These are phyloP conservation scores for Flaveria brownii DNA, from an alignment of 129 eudicot genomes.

Conservation along the genomic window DNA sequence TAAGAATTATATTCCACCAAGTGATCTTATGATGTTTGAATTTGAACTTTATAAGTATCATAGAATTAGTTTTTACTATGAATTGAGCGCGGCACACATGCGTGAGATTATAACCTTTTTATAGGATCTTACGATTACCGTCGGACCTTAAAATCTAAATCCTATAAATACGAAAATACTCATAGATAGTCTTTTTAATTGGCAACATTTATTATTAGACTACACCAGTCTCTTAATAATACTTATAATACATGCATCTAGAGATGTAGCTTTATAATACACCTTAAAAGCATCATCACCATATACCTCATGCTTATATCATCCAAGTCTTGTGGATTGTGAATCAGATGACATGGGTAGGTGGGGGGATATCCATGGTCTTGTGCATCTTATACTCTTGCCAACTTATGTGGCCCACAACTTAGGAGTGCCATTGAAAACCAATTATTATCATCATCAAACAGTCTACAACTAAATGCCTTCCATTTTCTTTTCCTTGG, in stretches of 20 bases:
- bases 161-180: not conserved
- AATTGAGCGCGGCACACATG: not conserved
- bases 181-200: not conserved
- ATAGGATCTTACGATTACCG: not conserved
- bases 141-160: not conserved
- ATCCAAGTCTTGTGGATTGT: conserved; percentile 48
- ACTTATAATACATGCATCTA: not conserved
- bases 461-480: conserved; percentile 33
- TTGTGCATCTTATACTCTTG: conserved; percentile 46
- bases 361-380: conserved; percentile 43
- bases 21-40: not conserved
- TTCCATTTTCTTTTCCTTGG: conserved; percentile 18
- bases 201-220: not conserved
- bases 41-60: not conserved
- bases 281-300: conserved; percentile 30
- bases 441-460: conserved; percentile 48
- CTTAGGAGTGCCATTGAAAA: conserved; percentile 46
- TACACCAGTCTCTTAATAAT: conserved; percentile 4
- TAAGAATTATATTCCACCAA: too few relatives aligned
- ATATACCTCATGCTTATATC: conserved; percentile 74
- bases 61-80: not conserved
- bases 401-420: conserved; percentile 45
- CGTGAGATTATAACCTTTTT: not conserved
- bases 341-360: conserved; percentile 47
- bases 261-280: conserved; percentile 5